phyloP scores from a whole-genome alignment of 108 stramenopile genomes.

The Cyclotella kingstonii region DNA sequence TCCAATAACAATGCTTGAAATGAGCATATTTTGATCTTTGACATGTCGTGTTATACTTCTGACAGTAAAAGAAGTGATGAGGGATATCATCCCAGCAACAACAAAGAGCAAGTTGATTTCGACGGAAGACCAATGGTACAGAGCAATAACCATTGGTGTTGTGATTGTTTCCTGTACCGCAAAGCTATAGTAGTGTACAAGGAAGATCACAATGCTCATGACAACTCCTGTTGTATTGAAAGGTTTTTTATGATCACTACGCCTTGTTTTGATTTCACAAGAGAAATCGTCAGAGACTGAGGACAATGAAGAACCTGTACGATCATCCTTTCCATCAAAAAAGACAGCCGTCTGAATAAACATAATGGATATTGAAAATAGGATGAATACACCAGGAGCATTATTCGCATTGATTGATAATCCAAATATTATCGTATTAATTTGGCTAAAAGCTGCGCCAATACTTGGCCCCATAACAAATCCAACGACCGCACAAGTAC shows the following conservation, averaged over 20 bases:
- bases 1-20: slow-evolving; percentile 34
- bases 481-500: slow-evolving; percentile 42
- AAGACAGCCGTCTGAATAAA: slow-evolving; percentile 19
- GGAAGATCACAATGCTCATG: slow-evolving; percentile 38
- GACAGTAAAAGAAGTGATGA: slow-evolving; percentile 34
- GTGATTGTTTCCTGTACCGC: slow-evolving; percentile 52
- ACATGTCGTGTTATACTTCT: slow-evolving; percentile 17
- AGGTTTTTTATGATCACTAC: slow-evolving; percentile 5
- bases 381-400: slow-evolving; percentile 40
- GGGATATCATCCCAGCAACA: slow-evolving; percentile 35
- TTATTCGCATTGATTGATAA: slow-evolving; percentile 32
- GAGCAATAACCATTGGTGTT: slow-evolving; percentile 17
- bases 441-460: slow-evolving; percentile 36
- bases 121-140: slow-evolving; percentile 25
- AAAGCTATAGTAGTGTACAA: slow-evolving; percentile 47
- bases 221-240: slow-evolving; percentile 32
- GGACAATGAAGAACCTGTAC: slow-evolving; percentile 3
- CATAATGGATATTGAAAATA: slow-evolving; percentile 26
- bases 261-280: no score
- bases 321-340: slow-evolving; percentile 34
- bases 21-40: slow-evolving; percentile 31
- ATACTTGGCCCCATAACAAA: slow-evolving; percentile 41
- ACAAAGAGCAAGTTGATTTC: slow-evolving; percentile 37
- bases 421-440: slow-evolving; percentile 26
- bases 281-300: no score